Percentiles rank a stretch among this genome's conserved stretches.
These are phyloP conservation scores for Phoenix roebelenii DNA, from an alignment of 176 grass and related monocot species.

Conservation along the genomic window DNA sequence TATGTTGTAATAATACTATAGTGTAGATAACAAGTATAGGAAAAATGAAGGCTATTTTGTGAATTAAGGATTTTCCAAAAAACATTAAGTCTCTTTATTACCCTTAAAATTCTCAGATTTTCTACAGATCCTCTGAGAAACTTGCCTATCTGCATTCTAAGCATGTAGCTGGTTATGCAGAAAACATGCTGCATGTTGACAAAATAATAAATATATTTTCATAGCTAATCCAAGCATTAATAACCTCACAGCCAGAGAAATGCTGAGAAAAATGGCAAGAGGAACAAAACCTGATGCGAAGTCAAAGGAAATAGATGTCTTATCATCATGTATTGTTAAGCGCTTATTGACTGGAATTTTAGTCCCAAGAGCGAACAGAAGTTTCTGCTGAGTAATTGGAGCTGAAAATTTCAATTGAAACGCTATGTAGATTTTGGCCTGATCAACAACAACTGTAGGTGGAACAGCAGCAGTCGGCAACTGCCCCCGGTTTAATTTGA, in stretches of 20 bases:
- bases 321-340: conserved; percentile 50
- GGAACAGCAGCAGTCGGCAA: conserved; percentile 44
- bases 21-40: too few relatives aligned
- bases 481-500: conserved; percentile 33
- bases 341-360: conserved; percentile 46
- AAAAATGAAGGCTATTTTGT: too few relatives aligned
- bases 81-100: too few relatives aligned
- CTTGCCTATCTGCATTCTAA: too few relatives aligned
- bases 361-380: conserved; percentile 63
- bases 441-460: conserved; percentile 57
- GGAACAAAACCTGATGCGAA: conserved; percentile 61
- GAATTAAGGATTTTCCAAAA: too few relatives aligned
- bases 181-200: too few relatives aligned
- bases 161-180: too few relatives aligned
- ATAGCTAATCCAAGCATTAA: neutral
- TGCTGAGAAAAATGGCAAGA: neutral
- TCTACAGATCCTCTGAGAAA: too few relatives aligned
- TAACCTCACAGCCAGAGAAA: neutral
- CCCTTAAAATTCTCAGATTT: too few relatives aligned
- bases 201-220: too few relatives aligned
- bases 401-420: conserved; percentile 53
- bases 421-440: conserved; percentile 79
- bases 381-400: conserved; percentile 54
- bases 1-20: too few relatives aligned
- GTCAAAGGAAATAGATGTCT: conserved; percentile 74